These are phyloP conservation scores for Babesia ovis DNA, from an alignment of 169 alveolate species.

Conservation along the genomic window DNA sequence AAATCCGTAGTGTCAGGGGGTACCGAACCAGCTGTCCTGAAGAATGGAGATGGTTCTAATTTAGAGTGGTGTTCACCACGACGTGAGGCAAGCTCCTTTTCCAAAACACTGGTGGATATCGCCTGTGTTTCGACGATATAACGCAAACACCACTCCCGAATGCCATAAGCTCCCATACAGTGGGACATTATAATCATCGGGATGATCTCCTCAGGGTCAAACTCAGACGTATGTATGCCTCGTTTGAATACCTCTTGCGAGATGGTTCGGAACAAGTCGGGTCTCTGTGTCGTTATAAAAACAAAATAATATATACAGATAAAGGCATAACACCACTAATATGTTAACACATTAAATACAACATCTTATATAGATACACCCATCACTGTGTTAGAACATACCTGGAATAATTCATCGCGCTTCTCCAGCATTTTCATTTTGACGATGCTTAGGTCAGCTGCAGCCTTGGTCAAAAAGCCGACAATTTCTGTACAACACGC, in stretches of 20 bases:
- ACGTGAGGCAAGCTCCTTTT: neutral
- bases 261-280: slow-evolving; percentile 33
- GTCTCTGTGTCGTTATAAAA: slow-evolving; percentile 10
- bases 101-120: neutral
- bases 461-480: slow-evolving; percentile 30
- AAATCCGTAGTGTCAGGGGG: slow-evolving; percentile 39
- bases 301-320: neutral
- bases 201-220: slow-evolving; percentile 34
- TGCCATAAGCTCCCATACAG: slow-evolving; percentile 61
- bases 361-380: neutral
- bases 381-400: slow-evolving; percentile 8
- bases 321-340: neutral
- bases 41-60: slow-evolving; percentile 44
- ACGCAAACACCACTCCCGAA: slow-evolving; percentile 66
- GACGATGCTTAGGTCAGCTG: slow-evolving; percentile 42
- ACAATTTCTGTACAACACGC: slow-evolving; percentile 31
- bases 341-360: neutral
- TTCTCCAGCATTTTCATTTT: slow-evolving; percentile 49
- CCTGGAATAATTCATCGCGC: slow-evolving; percentile 48
- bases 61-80: slow-evolving; percentile 2
- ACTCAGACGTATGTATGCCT: slow-evolving; percentile 38
- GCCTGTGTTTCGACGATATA: slow-evolving; percentile 31
- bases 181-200: slow-evolving; percentile 58
- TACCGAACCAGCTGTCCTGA: slow-evolving; percentile 66
- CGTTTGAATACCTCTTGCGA: slow-evolving; percentile 36